Evolutionary conservation across 345 rosid genomes (phyloP).

Genomic region (Citrus unshiu): DNA sequence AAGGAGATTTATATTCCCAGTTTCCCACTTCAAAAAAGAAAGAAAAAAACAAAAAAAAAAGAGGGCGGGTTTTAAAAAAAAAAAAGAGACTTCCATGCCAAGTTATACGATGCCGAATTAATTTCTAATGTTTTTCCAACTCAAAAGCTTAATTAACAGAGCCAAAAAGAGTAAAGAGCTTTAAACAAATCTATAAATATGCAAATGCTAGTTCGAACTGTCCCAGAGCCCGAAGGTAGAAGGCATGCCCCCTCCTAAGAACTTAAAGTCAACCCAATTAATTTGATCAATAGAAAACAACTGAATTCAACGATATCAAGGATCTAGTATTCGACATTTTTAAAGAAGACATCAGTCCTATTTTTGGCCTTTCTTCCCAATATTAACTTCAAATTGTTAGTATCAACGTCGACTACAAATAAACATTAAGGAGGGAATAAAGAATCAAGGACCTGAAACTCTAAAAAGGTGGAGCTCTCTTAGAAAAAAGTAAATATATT

Average conservation of each 20-base stretch:
- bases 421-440: slow-evolving; percentile 25
- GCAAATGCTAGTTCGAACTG: neutral
- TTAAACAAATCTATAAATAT: neutral
- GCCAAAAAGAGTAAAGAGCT: neutral
- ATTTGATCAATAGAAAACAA: neutral
- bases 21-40: no score
- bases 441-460: slow-evolving; percentile 40
- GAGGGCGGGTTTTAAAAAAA: no score
- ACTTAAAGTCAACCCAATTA: neutral
- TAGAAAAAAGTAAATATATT: slow-evolving; percentile 27
- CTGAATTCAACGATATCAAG: neutral
- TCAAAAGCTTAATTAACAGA: neutral
- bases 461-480: slow-evolving; percentile 35
- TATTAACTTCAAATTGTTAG: slow-evolving; percentile 18
- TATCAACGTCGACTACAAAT: slow-evolving; percentile 9
- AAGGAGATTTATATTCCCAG: no score
- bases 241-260: no score
- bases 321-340: neutral
- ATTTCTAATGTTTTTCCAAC: neutral
- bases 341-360: slow-evolving; percentile 16
- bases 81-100: neutral
- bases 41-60: neutral
- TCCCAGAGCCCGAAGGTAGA: neutral
- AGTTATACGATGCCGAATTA: neutral
- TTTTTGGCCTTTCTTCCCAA: slow-evolving; percentile 14